Evolutionary conservation across 345 rosid species (phyloP), one percentile per base, ranked within the genome.

Genomic region (thale cress (Arabidopsis thaliana)): DNA sequence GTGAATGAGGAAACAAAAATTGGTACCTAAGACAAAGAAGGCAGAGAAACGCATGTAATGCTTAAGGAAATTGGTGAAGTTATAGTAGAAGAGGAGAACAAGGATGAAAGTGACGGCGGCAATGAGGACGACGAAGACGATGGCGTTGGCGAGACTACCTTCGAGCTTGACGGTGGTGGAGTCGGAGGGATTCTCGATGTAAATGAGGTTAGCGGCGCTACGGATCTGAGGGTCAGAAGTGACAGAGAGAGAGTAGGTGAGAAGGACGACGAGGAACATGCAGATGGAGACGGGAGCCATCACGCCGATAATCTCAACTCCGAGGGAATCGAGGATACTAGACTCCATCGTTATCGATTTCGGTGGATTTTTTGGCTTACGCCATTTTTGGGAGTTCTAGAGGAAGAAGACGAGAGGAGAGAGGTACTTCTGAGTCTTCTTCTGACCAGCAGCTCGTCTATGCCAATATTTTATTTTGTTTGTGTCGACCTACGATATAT

Each of bases 251-350:
- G 97, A 71, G 83, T 90, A 92, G 74, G 90, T 96, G 51, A 95
- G 85, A 75, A 95, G 91, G 73, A 95, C 99, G 4, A 95, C 99
- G 23, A 90, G 84, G 77, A 90, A 65, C 99, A 95, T 95, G 78
- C 97, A 95, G 71, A 95, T 79, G 44, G 99, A 95, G 72, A 95
- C 97, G 2, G 99, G 99, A 38, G 93, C 82, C 93, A 95, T 95
- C 5, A 90, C 96, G 44, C 97, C 97, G 82, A 92, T 87, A 52
- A 95, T 92, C 82, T 95, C 99, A n/a, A 82, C 73, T 37, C 97
- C 97, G 60, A 95, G 83, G 32, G 86, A 79, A 33, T 86, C 97
- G 69, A 95, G 73, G 45, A 95, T 78, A 80, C 90, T 89, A 78
- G 87, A 75, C 77, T 87, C 95, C 95, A 87, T 87, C 11, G 37